Percentiles rank a stretch among this genome's conserved stretches.
Conservation (phyloP, 2,329 filamentous ascomycete species). For the Epichloe baconii region DNA sequence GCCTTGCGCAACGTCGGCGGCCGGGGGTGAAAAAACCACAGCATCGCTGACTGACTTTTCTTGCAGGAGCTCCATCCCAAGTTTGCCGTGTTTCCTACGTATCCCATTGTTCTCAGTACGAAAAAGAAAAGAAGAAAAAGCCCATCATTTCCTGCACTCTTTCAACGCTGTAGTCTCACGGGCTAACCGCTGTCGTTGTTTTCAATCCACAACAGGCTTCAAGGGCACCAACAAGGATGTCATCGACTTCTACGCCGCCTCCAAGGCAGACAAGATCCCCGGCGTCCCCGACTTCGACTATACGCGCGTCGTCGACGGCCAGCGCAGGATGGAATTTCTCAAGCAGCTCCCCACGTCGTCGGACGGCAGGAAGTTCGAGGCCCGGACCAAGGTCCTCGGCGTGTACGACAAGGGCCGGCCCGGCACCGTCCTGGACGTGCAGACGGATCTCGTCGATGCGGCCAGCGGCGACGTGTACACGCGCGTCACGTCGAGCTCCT, state of each 20-base stretch:
- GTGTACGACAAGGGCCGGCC: slow-evolving; percentile 85
- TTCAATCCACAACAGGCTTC: slow-evolving; percentile 39
- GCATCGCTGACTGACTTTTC: background rate
- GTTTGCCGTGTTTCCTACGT: slow-evolving; percentile 82
- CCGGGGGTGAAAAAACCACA: background rate
- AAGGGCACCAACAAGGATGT: slow-evolving; percentile 66
- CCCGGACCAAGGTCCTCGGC: slow-evolving; percentile 64
- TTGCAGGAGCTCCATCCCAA: slow-evolving; percentile 70
- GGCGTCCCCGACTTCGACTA: slow-evolving; percentile 65
- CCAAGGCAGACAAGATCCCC: slow-evolving; percentile 54
- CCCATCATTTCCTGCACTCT: background rate
- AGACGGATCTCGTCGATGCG: slow-evolving; percentile 63
- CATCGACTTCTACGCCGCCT: slow-evolving; percentile 68
- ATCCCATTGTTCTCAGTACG: slow-evolving; percentile 66
- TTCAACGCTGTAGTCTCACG: too few species aligned
- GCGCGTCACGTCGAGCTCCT: slow-evolving; percentile 55
- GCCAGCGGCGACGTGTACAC: slow-evolving; percentile 57
- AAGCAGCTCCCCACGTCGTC: slow-evolving; percentile 63
- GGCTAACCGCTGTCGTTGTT: too few species aligned
- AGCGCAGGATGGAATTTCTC: slow-evolving; percentile 65
- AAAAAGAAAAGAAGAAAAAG: too few species aligned
- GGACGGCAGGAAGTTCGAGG: slow-evolving; percentile 60
- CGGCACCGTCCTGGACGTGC: slow-evolving; percentile 68
- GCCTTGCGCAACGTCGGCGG: background rate
- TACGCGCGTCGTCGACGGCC: slow-evolving; percentile 66